phyloP scores from a whole-genome alignment of 768 basidiomycete species.

The Tylopilus plumbeoviolaceoides region DNA sequence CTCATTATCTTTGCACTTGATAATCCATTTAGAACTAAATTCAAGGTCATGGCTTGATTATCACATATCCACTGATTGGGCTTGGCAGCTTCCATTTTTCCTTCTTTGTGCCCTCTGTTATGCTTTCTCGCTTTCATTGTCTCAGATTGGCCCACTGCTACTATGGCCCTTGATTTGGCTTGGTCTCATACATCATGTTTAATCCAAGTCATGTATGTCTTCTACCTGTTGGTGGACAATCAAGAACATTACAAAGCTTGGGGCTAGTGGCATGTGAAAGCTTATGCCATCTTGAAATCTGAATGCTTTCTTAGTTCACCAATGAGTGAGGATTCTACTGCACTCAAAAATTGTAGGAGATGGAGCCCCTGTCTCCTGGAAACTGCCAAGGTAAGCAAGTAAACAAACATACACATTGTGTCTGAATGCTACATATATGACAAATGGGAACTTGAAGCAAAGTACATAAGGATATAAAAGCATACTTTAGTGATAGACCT shows the following conservation, averaged over 20 bases:
- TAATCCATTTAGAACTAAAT: conserved; percentile 52
- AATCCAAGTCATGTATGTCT: conserved; percentile 65
- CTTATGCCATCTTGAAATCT: background rate
- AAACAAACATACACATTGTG: no score
- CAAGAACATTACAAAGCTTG: conserved; percentile 54
- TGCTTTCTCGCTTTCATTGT: conserved; percentile 83
- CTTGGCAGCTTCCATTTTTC: conserved; percentile 67
- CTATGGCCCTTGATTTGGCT: conserved; percentile 86
- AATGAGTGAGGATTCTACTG: no score
- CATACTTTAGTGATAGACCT: no score
- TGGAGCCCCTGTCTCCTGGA: no score
- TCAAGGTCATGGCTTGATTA: conserved; percentile 68
- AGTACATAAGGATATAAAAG: no score
- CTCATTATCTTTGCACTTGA: background rate
- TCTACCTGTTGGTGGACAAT: conserved; percentile 73
- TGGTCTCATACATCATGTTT: conserved; percentile 55
- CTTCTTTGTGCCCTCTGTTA: conserved; percentile 69
- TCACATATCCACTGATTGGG: conserved; percentile 32
- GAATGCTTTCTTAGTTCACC: conserved; percentile 50
- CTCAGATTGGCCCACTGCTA: conserved; percentile 61
- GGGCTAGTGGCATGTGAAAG: conserved; percentile 60
- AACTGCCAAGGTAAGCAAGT: no score
- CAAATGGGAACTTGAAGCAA: no score
- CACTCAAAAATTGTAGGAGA: no score
- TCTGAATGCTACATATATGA: no score